Conservation (phyloP, 2,329 filamentous ascomycete genomes). For the Immersiporthe knoxdaviesiana region DNA sequence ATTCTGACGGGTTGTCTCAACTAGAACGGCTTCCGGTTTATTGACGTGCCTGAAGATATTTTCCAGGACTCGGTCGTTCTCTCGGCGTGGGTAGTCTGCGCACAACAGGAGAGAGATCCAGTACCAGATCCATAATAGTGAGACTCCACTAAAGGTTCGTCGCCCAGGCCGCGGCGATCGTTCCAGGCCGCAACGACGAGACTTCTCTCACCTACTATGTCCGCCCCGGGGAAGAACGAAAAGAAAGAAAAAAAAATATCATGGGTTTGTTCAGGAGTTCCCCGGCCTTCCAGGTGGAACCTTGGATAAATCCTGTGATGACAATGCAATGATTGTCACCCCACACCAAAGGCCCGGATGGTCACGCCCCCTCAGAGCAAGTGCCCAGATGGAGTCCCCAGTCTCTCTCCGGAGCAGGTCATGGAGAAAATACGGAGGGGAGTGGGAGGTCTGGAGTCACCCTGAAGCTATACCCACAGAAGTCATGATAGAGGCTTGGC, state of each 20-base stretch:
- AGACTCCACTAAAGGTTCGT: constrained; percentile 23
- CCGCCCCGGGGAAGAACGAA: constrained; percentile 14
- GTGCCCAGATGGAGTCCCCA: constrained; percentile 24
- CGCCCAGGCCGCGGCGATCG: constrained; percentile 28
- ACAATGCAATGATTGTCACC: constrained; percentile 29
- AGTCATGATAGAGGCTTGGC: constrained; percentile 24
- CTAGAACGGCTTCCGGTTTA: constrained; percentile 22
- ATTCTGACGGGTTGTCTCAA: constrained; percentile 16
- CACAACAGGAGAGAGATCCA: constrained; percentile 27
- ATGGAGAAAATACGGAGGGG: constrained; percentile 29
- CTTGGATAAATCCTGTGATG: constrained; percentile 13
- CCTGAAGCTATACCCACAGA: constrained; percentile 25
- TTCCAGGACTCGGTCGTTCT: constrained; percentile 26
- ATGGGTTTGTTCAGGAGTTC: constrained; percentile 24
- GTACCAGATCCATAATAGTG: constrained; percentile 26
- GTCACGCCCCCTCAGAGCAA: constrained; percentile 26
- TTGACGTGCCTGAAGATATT: constrained; percentile 21
- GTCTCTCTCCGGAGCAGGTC: constrained; percentile 22
- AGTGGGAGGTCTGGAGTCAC: constrained; percentile 29
- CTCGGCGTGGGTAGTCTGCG: constrained; percentile 27
- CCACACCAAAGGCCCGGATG: constrained; percentile 25
- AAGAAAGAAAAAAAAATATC: constrained; percentile 22
- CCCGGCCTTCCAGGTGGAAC: constrained; percentile 20
- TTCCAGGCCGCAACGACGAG: constrained; percentile 18
- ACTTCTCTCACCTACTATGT: constrained; percentile 12